Evolutionary conservation across 176 grass and related monocot species (phyloP).

Genomic region (Juncus effusus): DNA sequence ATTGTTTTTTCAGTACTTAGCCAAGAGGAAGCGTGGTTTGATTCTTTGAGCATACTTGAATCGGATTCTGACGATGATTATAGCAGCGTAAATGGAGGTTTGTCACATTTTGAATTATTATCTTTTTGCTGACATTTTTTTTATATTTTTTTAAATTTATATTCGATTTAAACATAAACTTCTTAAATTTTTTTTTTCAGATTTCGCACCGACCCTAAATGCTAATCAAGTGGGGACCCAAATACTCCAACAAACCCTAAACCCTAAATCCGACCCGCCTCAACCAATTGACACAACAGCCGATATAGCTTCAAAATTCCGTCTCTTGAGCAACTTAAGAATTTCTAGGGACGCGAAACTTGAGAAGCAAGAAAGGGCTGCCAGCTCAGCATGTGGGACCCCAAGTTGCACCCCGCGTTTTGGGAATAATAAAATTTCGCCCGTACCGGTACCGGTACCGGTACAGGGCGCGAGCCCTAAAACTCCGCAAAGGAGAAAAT

Average conservation of each 20-base stretch:
- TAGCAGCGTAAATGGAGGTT: constrained; percentile 91
- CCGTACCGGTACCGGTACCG: constrained; percentile 28
- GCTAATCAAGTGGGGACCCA: constrained; percentile 42
- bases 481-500: constrained; percentile 61
- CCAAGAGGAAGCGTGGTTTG: constrained; percentile 92
- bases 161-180: not conserved
- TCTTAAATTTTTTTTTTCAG: constrained; percentile 41
- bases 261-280: not conserved
- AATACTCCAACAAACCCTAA: constrained; percentile 36
- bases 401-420: constrained; percentile 75
- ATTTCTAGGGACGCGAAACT: constrained; percentile 31
- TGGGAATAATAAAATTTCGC: constrained; percentile 62
- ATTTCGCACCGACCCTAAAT: constrained; percentile 33
- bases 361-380: constrained; percentile 45
- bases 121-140: no score
- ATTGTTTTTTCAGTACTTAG: constrained; percentile 54
- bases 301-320: constrained; percentile 13
- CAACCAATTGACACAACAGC: constrained; percentile 10
- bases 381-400: constrained; percentile 52
- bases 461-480: constrained; percentile 38
- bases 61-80: constrained; percentile 96
- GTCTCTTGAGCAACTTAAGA: constrained; percentile 27
- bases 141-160: not conserved
- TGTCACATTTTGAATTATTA: not conserved
- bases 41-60: constrained; percentile 78